Percentiles rank a stretch among this genome's conserved stretches.
Conservation (phyloP, 2,329 filamentous ascomycete species). For the Capronia americana region DNA sequence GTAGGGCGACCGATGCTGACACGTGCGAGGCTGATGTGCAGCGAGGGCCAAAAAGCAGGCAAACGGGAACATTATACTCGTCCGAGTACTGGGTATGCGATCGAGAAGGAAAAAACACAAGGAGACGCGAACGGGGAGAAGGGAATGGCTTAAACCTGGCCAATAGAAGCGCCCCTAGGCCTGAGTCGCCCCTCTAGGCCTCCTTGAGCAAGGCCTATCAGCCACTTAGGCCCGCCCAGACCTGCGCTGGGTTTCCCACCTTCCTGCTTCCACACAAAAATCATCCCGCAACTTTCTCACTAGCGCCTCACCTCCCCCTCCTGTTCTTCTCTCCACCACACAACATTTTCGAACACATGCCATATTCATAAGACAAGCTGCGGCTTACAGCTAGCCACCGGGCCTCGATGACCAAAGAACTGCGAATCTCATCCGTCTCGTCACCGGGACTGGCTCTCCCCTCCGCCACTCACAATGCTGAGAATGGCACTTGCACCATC, state of each 20-base stretch:
- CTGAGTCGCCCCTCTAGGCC: neutral
- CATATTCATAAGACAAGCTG: neutral
- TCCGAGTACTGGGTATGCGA: neutral
- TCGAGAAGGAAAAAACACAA: neutral
- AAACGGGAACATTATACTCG: neutral
- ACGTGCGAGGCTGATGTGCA: slow-evolving; percentile 7
- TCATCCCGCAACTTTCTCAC: neutral
- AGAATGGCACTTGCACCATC: slow-evolving; percentile 11
- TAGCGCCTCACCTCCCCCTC: neutral
- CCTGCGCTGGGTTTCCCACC: neutral
- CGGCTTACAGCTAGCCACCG: slow-evolving; percentile 8
- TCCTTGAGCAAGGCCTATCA: neutral
- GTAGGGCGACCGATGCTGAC: neutral
- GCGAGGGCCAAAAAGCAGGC: neutral
- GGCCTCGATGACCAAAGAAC: neutral
- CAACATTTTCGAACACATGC: neutral
- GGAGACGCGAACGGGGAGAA: neutral
- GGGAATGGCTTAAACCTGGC: neutral
- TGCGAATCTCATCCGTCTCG: neutral
- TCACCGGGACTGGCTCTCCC: neutral
- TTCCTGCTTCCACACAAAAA: neutral
- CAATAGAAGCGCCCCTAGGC: neutral
- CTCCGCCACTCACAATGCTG: neutral
- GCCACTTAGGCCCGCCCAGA: neutral
- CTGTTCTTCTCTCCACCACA: slow-evolving; percentile 14